A percentile compares a stretch with the other conserved stretches of the same genome.
phyloP scores from a whole-genome alignment of 768 basidiomycete species.

The Nevesoporus exiguus region DNA sequence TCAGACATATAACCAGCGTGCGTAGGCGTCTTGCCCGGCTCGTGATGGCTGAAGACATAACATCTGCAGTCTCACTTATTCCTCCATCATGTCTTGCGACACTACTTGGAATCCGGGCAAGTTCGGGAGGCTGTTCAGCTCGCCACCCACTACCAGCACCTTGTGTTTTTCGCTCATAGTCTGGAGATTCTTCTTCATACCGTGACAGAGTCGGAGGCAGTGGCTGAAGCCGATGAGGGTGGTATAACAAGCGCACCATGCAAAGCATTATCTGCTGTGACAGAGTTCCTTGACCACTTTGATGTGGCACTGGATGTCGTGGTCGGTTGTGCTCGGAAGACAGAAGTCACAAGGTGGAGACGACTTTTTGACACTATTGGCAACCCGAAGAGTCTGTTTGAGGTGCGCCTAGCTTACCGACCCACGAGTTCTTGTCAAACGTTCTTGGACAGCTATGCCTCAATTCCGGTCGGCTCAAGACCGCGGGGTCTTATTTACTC shows the following conservation, averaged over 20 bases:
- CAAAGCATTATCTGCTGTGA: conserved; percentile 55
- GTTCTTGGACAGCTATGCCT: conserved; percentile 63
- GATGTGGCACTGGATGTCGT: conserved; percentile 89
- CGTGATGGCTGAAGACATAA: background rate
- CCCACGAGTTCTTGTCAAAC: background rate
- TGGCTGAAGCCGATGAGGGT: conserved; percentile 30
- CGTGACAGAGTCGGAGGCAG: conserved; percentile 82
- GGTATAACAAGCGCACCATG: conserved; percentile 19
- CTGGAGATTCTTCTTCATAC: conserved; percentile 93
- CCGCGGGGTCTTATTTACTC: conserved; percentile 88
- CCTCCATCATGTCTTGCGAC: conserved; percentile 84
- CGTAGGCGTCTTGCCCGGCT: conserved; percentile 28
- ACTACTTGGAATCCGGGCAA: conserved; percentile 64
- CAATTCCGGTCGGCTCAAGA: conserved; percentile 66
- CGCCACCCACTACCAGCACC: conserved; percentile 79
- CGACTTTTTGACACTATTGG: conserved; percentile 88
- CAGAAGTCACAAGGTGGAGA: conserved; percentile 88
- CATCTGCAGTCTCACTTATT: conserved; percentile 82
- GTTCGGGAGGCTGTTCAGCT: conserved; percentile 79
- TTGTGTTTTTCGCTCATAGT: conserved; percentile 91
- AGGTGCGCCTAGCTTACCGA: conserved; percentile 47
- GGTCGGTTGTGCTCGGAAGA: conserved; percentile 94
- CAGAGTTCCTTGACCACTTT: conserved; percentile 95
- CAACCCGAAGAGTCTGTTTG: conserved; percentile 85
- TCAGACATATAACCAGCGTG: conserved; percentile 88